Conservation (phyloP, 495 filamentous ascomycete species). For the Penicilliopsis zonata region DNA sequence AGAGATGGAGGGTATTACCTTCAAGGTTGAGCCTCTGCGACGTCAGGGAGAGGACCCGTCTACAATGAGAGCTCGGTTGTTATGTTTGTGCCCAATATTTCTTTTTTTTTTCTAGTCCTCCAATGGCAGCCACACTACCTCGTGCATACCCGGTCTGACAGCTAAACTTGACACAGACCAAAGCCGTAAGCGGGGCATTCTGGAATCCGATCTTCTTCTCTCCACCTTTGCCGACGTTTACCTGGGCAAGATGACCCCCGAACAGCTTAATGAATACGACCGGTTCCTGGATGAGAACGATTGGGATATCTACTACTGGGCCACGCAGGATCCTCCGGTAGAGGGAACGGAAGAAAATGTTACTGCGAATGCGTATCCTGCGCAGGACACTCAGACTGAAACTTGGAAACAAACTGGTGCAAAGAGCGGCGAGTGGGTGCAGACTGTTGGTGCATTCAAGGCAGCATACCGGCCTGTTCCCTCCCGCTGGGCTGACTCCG, state of each 20-base stretch:
- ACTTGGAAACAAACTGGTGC: constrained; percentile 40
- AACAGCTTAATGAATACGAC: constrained; percentile 77
- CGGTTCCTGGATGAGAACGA: constrained; percentile 96
- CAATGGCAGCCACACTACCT: too few relatives aligned
- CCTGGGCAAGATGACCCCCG: constrained; percentile 56
- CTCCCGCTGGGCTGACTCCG: constrained; percentile 65
- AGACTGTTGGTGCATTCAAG: constrained; percentile 89
- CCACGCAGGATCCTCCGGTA: constrained; percentile 69
- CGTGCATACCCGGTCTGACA: too few relatives aligned
- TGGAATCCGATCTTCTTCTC: constrained; percentile 89
- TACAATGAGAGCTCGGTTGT: constrained; percentile 78
- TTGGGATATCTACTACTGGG: constrained; percentile 99
- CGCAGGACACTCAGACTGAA: constrained; percentile 37
- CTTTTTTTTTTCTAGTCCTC: not conserved
- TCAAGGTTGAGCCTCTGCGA: constrained; percentile 80
- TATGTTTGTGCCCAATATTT: constrained; percentile 51
- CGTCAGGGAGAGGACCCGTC: constrained; percentile 65
- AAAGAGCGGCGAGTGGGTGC: constrained; percentile 79
- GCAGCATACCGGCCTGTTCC: constrained; percentile 90
- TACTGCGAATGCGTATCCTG: constrained; percentile 10
- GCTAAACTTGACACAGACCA: constrained; percentile 82
- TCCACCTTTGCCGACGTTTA: constrained; percentile 85
- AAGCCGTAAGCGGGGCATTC: constrained; percentile 89
- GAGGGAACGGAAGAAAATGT: constrained; percentile 24
- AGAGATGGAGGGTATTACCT: constrained; percentile 78